Base-by-base conservation (phyloP, 164 flowering plant species). In the Annona squamosa region DNA sequence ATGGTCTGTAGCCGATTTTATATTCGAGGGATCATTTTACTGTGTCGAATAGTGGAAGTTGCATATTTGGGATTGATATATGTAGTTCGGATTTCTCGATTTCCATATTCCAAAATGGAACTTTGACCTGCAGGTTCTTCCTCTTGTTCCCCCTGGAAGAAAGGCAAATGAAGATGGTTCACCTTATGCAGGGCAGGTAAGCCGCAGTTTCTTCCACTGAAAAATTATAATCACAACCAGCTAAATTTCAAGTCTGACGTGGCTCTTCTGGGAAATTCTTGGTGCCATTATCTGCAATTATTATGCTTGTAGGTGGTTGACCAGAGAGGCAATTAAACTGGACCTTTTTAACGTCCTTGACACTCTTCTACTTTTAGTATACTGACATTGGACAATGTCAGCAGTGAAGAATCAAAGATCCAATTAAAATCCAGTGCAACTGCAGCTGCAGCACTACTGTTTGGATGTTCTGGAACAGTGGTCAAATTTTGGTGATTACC, bases 121-220 rank as follows among this genome's bases (percentile, higher is more conserved):
- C 3, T 19, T 2, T 67, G 63, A 19, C 73, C 9, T 75, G 79
- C 85, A 95, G 98, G 97, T 95, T 80, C 97, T 93, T 76, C 97
- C 99, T 67, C 97, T 93, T 75, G 98, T 89, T 70, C 99, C 99
- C 18, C 99, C 98, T 0, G 98, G 95, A 13, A 86, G 94, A 78
- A 91, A 86, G 74, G 89, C 86, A 45, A 81, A 83, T 80, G 97
- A 89, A 84, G 97, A 86, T 68, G 99, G 99, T 59, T 93, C 97
- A 0, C 99, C 98, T 2, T 95, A 95, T 73, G 77, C 98, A 0
- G 98, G 99, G 68, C 94, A 93, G 97, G 99, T 92, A 75, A 76
- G 6, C 17, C 26, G 37, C 45, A 5, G 37, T 7, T 1, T 46
- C 41, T 17, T 71, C 4, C 0, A 45, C 73, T 41, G 66, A 59